A percentile compares a stretch with the other conserved stretches of the same genome.
Evolutionary conservation across 176 grass and related monocot species (phyloP).

Genomic region (Microstegium vimineum): DNA sequence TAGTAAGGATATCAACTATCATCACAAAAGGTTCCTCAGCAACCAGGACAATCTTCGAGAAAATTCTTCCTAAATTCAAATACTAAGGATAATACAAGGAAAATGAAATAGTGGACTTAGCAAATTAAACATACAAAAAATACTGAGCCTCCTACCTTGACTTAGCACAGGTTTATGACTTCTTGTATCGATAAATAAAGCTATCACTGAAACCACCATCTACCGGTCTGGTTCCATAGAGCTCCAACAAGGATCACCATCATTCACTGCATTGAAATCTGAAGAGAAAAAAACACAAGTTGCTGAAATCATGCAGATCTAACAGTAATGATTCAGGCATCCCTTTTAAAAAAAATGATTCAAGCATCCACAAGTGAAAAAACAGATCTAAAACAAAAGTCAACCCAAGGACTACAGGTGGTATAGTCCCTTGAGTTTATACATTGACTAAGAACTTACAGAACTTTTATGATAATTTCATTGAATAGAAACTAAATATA

Average conservation of each 20-base stretch:
- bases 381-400: no score
- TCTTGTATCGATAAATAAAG: neutral
- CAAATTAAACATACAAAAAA: neutral
- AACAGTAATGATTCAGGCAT: neutral
- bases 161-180: no score
- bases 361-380: no score
- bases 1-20: neutral
- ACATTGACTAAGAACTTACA: no score
- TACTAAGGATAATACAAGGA: neutral
- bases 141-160: neutral
- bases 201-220: no score
- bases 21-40: neutral
- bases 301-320: neutral
- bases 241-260: neutral
- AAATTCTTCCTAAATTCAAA: neutral
- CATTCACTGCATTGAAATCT: no score
- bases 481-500: neutral
- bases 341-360: no score
- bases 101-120: slow-evolving; percentile 6
- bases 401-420: neutral
- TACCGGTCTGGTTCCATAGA: no score
- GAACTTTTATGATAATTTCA: neutral
- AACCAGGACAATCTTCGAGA: neutral
- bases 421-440: no score
- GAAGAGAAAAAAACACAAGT: neutral